Evolutionary conservation across 805 yeast genomes (phyloP).

Genomic region (Zygosaccharomyces bisporus): DNA sequence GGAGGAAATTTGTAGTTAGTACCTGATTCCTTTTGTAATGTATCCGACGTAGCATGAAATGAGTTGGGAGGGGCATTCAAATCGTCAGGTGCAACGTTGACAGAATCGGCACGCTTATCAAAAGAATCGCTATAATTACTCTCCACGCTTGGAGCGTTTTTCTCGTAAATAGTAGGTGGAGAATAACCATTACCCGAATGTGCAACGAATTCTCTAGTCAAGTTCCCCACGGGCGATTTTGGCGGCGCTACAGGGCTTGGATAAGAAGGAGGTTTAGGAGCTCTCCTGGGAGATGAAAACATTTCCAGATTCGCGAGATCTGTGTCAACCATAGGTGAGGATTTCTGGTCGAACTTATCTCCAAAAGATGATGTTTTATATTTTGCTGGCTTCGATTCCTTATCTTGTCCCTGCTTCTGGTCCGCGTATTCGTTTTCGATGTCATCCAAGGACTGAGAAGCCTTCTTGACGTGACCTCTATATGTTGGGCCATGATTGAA

Average conservation of each 20-base stretch:
- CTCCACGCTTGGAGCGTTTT: conserved; percentile 7
- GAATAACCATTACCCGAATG: conserved; percentile 20
- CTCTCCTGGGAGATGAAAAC: conserved; percentile 66
- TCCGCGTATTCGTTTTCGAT: conserved; percentile 8
- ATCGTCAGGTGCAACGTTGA: conserved; percentile 6
- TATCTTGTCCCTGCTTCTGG: neutral
- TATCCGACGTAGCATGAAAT: neutral
- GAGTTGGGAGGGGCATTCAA: conserved; percentile 2
- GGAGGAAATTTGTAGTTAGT: conserved; percentile 1
- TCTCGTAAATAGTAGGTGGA: conserved; percentile 29
- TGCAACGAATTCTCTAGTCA: conserved; percentile 9
- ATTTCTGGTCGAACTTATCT: conserved; percentile 5
- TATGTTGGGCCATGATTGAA: conserved; percentile 23
- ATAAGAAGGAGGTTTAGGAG: conserved; percentile 62
- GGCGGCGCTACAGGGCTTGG: conserved; percentile 43
- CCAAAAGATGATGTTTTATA: conserved; percentile 19
- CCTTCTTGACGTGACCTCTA: conserved; percentile 21
- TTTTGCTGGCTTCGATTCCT: neutral
- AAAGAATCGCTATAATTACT: conserved; percentile 1
- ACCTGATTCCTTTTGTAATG: neutral
- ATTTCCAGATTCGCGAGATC: conserved; percentile 24
- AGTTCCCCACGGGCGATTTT: conserved; percentile 27
- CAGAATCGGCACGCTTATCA: conserved; percentile 2
- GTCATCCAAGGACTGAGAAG: conserved; percentile 26
- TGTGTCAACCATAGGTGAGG: conserved; percentile 17